These are phyloP conservation scores for Aspergillus aculeatinus DNA, from an alignment of 2,329 filamentous ascomycete genomes.

Conservation along the genomic window DNA sequence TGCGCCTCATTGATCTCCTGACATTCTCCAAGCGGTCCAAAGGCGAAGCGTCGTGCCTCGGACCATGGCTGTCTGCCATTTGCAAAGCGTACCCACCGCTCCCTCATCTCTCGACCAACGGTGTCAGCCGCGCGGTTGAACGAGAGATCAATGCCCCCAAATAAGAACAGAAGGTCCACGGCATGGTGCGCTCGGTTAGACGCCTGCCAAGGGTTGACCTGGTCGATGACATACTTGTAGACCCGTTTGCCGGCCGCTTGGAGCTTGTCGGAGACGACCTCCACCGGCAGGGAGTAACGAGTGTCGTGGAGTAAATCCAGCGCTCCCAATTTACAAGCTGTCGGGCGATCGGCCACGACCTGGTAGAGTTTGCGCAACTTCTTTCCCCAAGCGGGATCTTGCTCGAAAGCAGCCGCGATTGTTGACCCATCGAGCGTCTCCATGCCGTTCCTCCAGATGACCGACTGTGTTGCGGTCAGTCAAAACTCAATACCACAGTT, in stretches of 20 bases:
- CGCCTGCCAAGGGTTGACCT: conserved; percentile 50
- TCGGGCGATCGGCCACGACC: conserved; percentile 41
- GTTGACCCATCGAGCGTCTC: conserved; percentile 34
- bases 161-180: conserved; percentile 49
- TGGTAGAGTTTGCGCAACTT: conserved; percentile 43
- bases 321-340: conserved; percentile 43
- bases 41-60: conserved; percentile 33
- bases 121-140: conserved; percentile 35
- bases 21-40: conserved; percentile 42
- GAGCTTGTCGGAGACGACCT: conserved; percentile 30
- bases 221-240: conserved; percentile 47
- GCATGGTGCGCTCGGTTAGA: conserved; percentile 50
- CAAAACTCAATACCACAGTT: neutral
- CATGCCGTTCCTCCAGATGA: conserved; percentile 48
- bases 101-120: conserved; percentile 41
- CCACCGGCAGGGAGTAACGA: conserved; percentile 33
- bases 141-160: conserved; percentile 41
- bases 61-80: conserved; percentile 40
- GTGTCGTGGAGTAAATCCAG: conserved; percentile 37
- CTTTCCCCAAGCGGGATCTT: conserved; percentile 27
- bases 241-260: conserved; percentile 26
- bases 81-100: conserved; percentile 43
- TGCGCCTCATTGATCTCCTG: conserved; percentile 33
- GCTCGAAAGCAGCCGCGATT: conserved; percentile 38
- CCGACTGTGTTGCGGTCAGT: conserved; percentile 34